These are phyloP conservation scores for Heimioporus retisporus DNA, from an alignment of 1,284 basidiomycete genomes.

Conservation along the genomic window DNA sequence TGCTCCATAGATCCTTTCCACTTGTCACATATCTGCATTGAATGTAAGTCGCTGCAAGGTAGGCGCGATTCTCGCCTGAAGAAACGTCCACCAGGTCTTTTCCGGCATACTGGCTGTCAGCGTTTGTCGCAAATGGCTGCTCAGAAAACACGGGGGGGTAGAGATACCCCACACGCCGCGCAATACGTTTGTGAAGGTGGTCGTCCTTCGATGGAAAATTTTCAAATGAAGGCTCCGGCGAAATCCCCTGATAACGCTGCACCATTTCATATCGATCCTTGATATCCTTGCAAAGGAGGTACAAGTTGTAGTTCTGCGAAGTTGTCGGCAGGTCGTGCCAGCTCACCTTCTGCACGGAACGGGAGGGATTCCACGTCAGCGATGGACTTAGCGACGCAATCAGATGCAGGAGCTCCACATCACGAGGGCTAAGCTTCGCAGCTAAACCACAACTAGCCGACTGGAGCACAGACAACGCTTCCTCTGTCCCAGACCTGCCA, in stretches of 20 bases:
- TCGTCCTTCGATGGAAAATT: constrained; percentile 14
- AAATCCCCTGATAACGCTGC: not conserved
- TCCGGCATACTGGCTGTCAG: no score
- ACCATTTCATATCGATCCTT: constrained; percentile 39
- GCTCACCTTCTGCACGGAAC: constrained; percentile 49
- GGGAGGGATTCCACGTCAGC: constrained; percentile 52
- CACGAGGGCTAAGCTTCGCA: constrained; percentile 41
- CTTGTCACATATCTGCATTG: no score
- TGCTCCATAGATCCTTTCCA: no score
- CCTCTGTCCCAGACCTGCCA: constrained; percentile 55
- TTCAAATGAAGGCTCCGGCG: not conserved
- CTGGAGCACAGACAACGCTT: constrained; percentile 52
- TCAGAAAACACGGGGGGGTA: constrained; percentile 20
- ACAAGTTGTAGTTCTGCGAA: constrained; percentile 48
- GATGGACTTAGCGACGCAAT: constrained; percentile 50
- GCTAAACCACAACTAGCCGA: constrained; percentile 54
- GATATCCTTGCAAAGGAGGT: constrained; percentile 38
- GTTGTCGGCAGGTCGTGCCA: constrained; percentile 32
- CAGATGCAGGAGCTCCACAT: constrained; percentile 43
- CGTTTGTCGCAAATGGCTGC: no score
- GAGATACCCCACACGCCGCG: constrained; percentile 20
- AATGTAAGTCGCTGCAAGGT: no score
- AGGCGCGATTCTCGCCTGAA: no score
- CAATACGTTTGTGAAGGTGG: constrained; percentile 28
- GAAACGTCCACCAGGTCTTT: no score